These are phyloP conservation scores for Aspergillus hiratsukae DNA, from an alignment of 2,329 filamentous ascomycete genomes.

Conservation along the genomic window DNA sequence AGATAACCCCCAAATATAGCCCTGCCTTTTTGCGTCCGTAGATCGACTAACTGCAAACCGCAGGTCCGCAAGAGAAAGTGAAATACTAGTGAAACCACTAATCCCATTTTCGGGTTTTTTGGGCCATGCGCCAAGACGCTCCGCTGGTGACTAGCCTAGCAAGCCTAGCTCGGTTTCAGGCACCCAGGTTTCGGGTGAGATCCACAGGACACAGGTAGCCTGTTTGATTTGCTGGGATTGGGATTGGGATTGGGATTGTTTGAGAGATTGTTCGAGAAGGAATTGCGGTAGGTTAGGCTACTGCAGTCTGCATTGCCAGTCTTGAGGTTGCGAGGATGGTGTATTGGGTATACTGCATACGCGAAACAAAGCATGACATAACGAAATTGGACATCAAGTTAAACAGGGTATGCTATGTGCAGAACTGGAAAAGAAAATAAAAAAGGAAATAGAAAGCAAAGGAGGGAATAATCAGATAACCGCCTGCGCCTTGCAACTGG, in stretches of 20 bases:
- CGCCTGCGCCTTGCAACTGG: background rate
- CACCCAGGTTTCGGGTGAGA: background rate
- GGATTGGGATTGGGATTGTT: too few species aligned
- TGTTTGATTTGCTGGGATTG: too few species aligned
- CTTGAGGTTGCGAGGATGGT: background rate
- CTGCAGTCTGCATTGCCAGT: too few species aligned
- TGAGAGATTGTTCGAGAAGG: background rate
- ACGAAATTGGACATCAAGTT: background rate
- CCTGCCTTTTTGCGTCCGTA: too few species aligned
- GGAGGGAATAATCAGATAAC: background rate
- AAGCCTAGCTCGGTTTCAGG: background rate
- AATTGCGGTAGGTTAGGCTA: background rate
- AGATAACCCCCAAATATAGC: background rate
- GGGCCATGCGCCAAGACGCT: background rate
- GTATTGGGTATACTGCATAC: background rate
- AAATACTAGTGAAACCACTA: background rate
- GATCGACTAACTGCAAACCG: background rate
- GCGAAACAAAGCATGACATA: background rate
- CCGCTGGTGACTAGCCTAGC: background rate
- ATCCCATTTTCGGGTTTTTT: background rate
- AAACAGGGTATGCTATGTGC: background rate
- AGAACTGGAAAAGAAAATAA: background rate
- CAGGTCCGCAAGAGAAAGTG: too few species aligned
- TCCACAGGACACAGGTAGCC: background rate
- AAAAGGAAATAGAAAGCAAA: background rate